phyloP scores from a whole-genome alignment of 176 grass and related monocot species.

The Puya raimondii region DNA sequence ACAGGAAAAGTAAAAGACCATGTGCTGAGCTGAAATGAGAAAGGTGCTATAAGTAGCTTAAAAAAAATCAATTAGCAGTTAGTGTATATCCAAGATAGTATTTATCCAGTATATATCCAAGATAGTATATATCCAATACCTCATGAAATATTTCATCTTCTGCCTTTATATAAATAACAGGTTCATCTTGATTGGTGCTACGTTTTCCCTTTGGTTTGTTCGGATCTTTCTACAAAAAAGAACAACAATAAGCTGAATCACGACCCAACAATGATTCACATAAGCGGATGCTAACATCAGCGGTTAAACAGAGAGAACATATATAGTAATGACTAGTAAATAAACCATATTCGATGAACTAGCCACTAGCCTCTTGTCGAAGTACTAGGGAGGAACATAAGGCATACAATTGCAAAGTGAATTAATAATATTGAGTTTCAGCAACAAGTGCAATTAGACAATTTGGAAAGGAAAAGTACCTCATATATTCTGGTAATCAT shows the following conservation, averaged over 20 bases:
- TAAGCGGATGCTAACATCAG: neutral
- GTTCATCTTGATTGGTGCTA: constrained; percentile 32
- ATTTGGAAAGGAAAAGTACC: constrained; percentile 27
- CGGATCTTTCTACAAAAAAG: constrained; percentile 29
- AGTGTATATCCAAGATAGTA: neutral
- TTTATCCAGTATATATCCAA: neutral
- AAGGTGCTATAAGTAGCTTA: constrained; percentile 21
- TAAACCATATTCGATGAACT: no score
- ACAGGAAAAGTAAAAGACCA: constrained; percentile 75
- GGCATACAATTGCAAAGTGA: no score
- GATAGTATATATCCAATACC: constrained; percentile 28
- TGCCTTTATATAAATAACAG: constrained; percentile 63
- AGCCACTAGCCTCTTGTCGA: no score
- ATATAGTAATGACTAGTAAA: neutral
- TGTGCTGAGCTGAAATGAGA: constrained; percentile 54
- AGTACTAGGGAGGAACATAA: no score
- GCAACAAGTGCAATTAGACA: neutral
- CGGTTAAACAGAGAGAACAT: neutral
- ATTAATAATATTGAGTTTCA: no score
- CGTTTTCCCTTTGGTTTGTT: constrained; percentile 35
- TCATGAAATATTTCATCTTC: constrained; percentile 81
- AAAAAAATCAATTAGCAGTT: constrained; percentile 4
- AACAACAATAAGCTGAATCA: neutral
- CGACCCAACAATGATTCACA: neutral
- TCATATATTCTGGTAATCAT: constrained; percentile 59